phyloP scores from a whole-genome alignment of 768 basidiomycete genomes.

The Boletus fagicola region DNA sequence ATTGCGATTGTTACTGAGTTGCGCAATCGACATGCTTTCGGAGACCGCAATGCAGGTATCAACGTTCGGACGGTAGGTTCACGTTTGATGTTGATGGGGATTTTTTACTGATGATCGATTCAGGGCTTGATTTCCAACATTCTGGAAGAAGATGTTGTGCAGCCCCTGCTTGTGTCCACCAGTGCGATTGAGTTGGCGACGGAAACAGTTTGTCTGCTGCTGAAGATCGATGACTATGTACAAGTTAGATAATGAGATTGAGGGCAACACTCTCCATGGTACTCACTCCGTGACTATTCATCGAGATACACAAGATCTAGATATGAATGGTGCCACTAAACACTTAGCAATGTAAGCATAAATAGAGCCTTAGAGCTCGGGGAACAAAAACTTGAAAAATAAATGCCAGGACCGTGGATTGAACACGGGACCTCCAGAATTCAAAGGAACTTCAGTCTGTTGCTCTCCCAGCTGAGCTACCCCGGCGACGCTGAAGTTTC shows the following conservation, averaged over 20 bases:
- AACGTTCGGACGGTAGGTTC: slow-evolving; percentile 89
- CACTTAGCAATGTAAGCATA: background rate
- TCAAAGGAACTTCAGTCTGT: slow-evolving; percentile 57
- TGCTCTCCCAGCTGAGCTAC: slow-evolving; percentile 78
- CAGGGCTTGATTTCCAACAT: slow-evolving; percentile 98
- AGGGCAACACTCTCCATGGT: background rate
- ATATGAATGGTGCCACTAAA: background rate
- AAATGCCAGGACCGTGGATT: slow-evolving; percentile 72
- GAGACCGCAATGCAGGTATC: slow-evolving; percentile 93
- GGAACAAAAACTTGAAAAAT: too few relatives aligned
- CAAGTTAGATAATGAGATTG: slow-evolving; percentile 57
- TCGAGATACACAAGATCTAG: background rate
- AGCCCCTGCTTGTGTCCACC: slow-evolving; percentile 92
- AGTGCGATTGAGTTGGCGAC: slow-evolving; percentile 94
- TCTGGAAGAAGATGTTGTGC: slow-evolving; percentile 94
- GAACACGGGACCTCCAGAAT: slow-evolving; percentile 78
- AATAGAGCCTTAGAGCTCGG: background rate
- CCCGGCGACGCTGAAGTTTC: slow-evolving; percentile 36
- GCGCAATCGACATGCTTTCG: slow-evolving; percentile 93
- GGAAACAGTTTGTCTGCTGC: slow-evolving; percentile 93
- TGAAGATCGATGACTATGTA: slow-evolving; percentile 96
- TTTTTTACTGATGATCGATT: slow-evolving; percentile 7
- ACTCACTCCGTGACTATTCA: background rate
- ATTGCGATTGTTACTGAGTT: slow-evolving; percentile 98
- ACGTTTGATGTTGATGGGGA: background rate